Percentiles rank a stretch among this genome's conserved stretches.
Conservation (phyloP, 805 yeast genomes). For the Wickerhamiella spandovensis region DNA sequence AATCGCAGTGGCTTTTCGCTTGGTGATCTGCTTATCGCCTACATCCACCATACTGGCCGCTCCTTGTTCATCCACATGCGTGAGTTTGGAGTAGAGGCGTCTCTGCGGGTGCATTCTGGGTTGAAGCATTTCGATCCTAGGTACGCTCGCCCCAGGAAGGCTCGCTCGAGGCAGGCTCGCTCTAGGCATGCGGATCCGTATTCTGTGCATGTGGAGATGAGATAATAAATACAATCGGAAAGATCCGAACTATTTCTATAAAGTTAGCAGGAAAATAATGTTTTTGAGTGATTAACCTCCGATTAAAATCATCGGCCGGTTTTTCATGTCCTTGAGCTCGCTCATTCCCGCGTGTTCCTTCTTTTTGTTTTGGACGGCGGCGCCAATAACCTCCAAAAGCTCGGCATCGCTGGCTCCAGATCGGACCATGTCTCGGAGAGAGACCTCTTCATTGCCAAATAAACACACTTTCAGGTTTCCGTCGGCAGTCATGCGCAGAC, state of each 20-base stretch:
- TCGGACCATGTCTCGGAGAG: constrained; percentile 33
- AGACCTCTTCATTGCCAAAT: constrained; percentile 39
- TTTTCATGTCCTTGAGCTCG: constrained; percentile 32
- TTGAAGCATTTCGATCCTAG: too few species aligned
- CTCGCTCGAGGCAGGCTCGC: too few species aligned
- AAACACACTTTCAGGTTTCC: constrained; percentile 43
- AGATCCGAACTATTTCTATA: too few species aligned
- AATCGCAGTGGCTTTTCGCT: constrained; percentile 31
- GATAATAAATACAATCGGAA: not conserved
- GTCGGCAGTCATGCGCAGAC: constrained; percentile 38
- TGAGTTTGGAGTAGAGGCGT: too few species aligned
- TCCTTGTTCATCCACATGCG: constrained; percentile 32
- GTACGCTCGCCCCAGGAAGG: too few species aligned
- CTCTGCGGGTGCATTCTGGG: too few species aligned
- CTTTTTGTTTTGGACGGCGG: constrained; percentile 35
- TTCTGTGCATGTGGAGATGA: not conserved
- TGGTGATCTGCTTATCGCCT: constrained; percentile 28
- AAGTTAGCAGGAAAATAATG: too few species aligned
- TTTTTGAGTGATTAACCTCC: constrained; percentile 35
- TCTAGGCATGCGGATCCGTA: too few species aligned
- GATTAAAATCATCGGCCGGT: constrained; percentile 43
- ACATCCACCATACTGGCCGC: constrained; percentile 39
- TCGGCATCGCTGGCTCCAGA: constrained; percentile 26
- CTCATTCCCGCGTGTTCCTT: constrained; percentile 41
- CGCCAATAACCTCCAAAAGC: constrained; percentile 30